Percentiles rank a stretch among this genome's conserved stretches.
These are phyloP conservation scores for Blechomonas ayalai DNA, from an alignment of 208 protist species.

Conservation along the genomic window DNA sequence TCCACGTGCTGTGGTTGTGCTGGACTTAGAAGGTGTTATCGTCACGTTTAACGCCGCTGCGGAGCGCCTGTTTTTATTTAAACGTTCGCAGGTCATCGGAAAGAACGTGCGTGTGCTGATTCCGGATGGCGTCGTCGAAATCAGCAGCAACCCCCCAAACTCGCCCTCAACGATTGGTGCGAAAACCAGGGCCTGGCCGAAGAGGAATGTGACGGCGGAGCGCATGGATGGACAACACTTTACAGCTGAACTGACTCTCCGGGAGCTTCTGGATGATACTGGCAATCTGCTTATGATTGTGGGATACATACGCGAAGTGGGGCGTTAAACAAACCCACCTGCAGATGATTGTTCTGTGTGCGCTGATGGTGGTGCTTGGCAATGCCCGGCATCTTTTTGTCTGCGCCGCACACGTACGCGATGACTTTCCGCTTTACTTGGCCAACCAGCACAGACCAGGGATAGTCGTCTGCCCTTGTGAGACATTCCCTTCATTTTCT, in stretches of 20 bases:
- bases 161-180: slow-evolving; percentile 5
- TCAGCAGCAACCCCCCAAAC: slow-evolving; percentile 7
- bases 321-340: too few relatives aligned
- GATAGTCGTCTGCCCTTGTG: too few relatives aligned
- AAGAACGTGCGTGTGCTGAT: slow-evolving; percentile 13
- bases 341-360: too few relatives aligned
- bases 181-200: slow-evolving; percentile 9
- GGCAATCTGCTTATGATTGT: not conserved
- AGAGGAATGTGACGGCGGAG: slow-evolving; percentile 4
- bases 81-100: slow-evolving; percentile 1
- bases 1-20: slow-evolving; percentile 7
- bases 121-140: not conserved
- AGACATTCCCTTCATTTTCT: too few relatives aligned
- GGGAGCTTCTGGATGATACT: slow-evolving; percentile 10
- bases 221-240: slow-evolving; percentile 13
- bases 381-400: too few relatives aligned
- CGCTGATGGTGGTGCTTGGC: too few relatives aligned
- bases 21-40: slow-evolving; percentile 6
- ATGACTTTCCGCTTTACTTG: too few relatives aligned
- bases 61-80: slow-evolving; percentile 11
- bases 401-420: too few relatives aligned
- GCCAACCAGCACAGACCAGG: too few relatives aligned
- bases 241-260: slow-evolving; percentile 10
- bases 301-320: not conserved
- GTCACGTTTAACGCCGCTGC: slow-evolving; percentile 10